Evolutionary conservation across 2,329 filamentous ascomycete genomes (phyloP), one percentile per base, ranked within the genome.

Genomic region (Chaetomium sp.): DNA sequence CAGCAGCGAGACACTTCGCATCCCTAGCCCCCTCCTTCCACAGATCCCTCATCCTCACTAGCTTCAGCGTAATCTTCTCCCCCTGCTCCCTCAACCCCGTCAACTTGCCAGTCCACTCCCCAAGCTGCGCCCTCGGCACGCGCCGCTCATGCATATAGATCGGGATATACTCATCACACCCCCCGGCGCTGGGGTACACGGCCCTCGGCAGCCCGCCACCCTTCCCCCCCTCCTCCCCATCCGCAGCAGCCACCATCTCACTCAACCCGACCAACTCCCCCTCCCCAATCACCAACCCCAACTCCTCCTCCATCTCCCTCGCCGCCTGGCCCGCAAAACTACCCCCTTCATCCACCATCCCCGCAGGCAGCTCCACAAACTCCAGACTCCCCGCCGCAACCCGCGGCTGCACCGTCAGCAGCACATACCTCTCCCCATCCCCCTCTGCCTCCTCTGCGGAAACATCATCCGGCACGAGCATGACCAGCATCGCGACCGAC

Each of bases 51-150:
- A 87, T 78, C 53, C 75, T 81, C 13, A 88, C 83, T 31, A 88
- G 72, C 74, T 84, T 86, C 63, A 88, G 75, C 12, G 84, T 86
- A 67, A 88, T 88, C 76, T 80, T 87, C 77, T 89, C 86, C 1
- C 85, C 85, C 9, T 86, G 72, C 6, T 83, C 80, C 58, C 85
- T 77, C 70, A 87, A 70, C 0, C 86, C 86, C 25, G 85, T 88
- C 58, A 87, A 72, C 59, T 81, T 81, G 1, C 85, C 86, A 38
- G 78, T 81, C 85, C 83, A 87, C 62, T 84, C 81, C 16, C 75
- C 72, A 59, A 89, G 74, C 72, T 83, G 79, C 0, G 70, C 74
- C 35, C 84, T 77, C 7, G 80, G 77, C 4, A 88, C 78, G 27
- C 79, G 77, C 56, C 80, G 78, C 75, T 87, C 83, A 69, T 84